A percentile compares a stretch with the other conserved stretches of the same genome.
Conservation (phyloP, 139 green algal species). For the Tetraselmis striata region DNA sequence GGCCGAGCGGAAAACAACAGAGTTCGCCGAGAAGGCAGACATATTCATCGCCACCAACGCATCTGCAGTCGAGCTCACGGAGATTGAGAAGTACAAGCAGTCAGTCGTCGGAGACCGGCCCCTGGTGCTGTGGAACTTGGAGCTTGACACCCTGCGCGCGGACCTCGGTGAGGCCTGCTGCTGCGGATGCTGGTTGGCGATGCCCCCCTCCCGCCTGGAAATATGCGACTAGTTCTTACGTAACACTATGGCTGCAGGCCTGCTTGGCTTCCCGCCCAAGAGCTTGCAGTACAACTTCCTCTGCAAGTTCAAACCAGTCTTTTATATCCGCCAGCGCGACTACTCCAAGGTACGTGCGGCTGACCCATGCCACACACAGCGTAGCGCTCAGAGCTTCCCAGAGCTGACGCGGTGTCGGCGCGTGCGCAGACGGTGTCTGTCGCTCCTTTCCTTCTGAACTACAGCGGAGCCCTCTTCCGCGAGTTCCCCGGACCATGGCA, state of each 20-base stretch:
- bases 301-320: constrained; percentile 66
- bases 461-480: constrained; percentile 79
- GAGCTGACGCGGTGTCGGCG: no score
- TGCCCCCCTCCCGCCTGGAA: not conserved
- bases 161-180: constrained; percentile 56
- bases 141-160: constrained; percentile 89
- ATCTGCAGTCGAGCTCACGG: constrained; percentile 67
- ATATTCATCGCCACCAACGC: constrained; percentile 84
- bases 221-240: no score
- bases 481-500: constrained; percentile 91
- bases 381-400: no score
- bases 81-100: constrained; percentile 56
- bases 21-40: constrained; percentile 51
- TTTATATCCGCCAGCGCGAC: constrained; percentile 75
- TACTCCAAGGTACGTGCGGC: constrained; percentile 44
- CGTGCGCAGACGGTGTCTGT: constrained; percentile 59
- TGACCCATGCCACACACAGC: no score
- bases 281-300: constrained; percentile 78
- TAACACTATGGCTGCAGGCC: constrained; percentile 34
- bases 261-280: constrained; percentile 79
- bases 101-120: constrained; percentile 39
- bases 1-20: not conserved
- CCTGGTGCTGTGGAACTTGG: constrained; percentile 86
- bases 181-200: not conserved
- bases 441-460: constrained; percentile 88